Percentiles rank a stretch among this genome's conserved stretches.
These are phyloP conservation scores for Vigna hirtella DNA, from an alignment of 306 rosid genomes.

Conservation along the genomic window DNA sequence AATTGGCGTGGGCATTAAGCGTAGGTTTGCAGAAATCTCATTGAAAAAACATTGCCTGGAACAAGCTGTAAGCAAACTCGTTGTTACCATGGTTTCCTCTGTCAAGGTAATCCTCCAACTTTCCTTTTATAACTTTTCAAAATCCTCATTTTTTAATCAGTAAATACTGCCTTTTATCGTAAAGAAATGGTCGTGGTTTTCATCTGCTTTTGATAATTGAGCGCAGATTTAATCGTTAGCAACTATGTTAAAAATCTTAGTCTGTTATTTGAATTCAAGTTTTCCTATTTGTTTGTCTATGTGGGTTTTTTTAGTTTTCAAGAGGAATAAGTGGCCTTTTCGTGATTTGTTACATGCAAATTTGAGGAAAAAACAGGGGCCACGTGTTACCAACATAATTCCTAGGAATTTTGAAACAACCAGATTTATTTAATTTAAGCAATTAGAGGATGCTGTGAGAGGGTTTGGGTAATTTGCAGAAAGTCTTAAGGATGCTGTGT, in stretches of 20 bases:
- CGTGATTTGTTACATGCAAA: neutral
- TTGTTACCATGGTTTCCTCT: slow-evolving; percentile 34
- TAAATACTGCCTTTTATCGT: neutral
- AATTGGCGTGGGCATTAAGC: slow-evolving; percentile 1
- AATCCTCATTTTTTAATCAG: neutral
- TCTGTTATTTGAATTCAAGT: neutral
- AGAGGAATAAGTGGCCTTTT: slow-evolving; percentile 7
- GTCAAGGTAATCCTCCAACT: slow-evolving; percentile 36
- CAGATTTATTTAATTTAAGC: neutral
- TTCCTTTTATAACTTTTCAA: neutral
- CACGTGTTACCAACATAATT: neutral
- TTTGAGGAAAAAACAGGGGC: neutral
- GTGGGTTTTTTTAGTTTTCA: neutral
- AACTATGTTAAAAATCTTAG: neutral
- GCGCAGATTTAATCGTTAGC: slow-evolving; percentile 3
- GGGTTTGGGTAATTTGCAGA: neutral
- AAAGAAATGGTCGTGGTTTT: neutral
- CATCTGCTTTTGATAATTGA: neutral
- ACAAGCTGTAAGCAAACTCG: neutral
- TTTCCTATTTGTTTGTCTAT: neutral
- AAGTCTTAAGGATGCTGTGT: neutral
- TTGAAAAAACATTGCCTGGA: neutral
- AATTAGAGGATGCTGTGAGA: neutral
- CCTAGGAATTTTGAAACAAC: neutral
- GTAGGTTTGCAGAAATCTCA: neutral